Evolutionary conservation across 2,329 filamentous ascomycete genomes (phyloP), one percentile per base, ranked within the genome.

Genomic region (Aspergillus ruber): DNA sequence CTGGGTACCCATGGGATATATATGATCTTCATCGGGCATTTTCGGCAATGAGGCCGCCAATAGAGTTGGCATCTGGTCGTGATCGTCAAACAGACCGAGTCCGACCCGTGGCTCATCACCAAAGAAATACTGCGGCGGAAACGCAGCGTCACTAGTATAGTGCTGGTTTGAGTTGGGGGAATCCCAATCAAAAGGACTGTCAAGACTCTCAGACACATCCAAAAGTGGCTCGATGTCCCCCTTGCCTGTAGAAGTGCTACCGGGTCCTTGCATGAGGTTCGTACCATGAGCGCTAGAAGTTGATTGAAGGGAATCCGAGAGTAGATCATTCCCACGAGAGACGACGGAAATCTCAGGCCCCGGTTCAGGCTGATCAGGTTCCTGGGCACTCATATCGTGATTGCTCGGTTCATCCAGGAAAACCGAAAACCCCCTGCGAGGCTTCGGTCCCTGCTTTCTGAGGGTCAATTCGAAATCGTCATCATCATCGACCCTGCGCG

Each of bases 161-260:
- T 48, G 42, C 25, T 47, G 50, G 29, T 55, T 63, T 36, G 52
- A 33, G 17, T 57, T 52, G 32, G 59, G 60, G 12, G 62, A 60
- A 18, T 57, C 42, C 59, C 60, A 65, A 27, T 44, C 51, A n/a
- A 54, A 48, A 38, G 54, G 50, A 39, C 55, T 39, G 18, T 63
- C 62, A 23, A 62, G 53, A 41, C 54, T 57, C 36, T 55, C 58
- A 10, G 57, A 54, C 15, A 48, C 32, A 43, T 62, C 53, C 38
- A 65, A 39, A 41, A 62, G 55, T 4, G 66, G 67, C 36, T 68
- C 67, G n/a, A 70, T 60, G 45, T 69, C 70, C 48, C 70, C 68
- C 44, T 70, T 69, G n/a, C 54, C 61, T 13, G 49, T 36, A 6
- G 52, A 25, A 27, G 45, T 29, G 38, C 48, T 50, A 21, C 51